Conservation (phyloP, 2,329 filamentous ascomycete species). For the Leptographium procerum region DNA sequence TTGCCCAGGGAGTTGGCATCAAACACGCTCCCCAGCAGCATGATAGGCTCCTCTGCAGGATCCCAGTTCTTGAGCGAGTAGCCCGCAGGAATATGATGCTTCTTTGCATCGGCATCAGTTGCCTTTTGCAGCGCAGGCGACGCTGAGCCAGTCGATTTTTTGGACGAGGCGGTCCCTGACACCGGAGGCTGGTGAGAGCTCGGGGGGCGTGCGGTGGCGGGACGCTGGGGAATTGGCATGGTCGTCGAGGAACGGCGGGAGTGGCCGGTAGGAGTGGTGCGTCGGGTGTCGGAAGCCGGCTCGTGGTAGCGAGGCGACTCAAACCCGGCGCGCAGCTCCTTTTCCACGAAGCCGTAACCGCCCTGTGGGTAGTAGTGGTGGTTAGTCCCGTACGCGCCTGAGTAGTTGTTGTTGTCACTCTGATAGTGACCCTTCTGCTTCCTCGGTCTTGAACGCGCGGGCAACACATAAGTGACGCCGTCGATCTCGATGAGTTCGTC, state of each 20-base stretch:
- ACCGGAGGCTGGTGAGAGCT: constrained; percentile 27
- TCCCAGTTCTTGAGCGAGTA: constrained; percentile 99
- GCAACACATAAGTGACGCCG: constrained; percentile 41
- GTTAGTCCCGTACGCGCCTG: constrained; percentile 48
- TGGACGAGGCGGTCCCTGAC: neutral
- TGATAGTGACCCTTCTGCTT: constrained; percentile 24
- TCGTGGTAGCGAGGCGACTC: constrained; percentile 28
- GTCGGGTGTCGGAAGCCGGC: constrained; percentile 21
- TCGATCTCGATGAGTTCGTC: constrained; percentile 45
- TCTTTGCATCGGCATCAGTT: constrained; percentile 47
- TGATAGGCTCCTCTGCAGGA: constrained; percentile 82
- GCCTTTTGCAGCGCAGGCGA: constrained; percentile 26
- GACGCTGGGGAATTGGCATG: constrained; percentile 32
- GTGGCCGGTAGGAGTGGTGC: constrained; percentile 26
- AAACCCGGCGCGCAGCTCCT: constrained; percentile 24
- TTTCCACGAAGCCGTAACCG: constrained; percentile 22
- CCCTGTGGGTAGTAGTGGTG: constrained; percentile 44
- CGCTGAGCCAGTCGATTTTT: constrained; percentile 19
- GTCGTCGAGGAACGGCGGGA: constrained; percentile 12
- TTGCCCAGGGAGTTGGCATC: constrained; percentile 96
- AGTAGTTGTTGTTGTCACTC: constrained; percentile 22
- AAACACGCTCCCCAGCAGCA: constrained; percentile 89
- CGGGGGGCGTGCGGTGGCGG: constrained; percentile 39
- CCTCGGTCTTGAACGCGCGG: constrained; percentile 37
- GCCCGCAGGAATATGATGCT: constrained; percentile 69